Conservation (phyloP, 2,329 filamentous ascomycete species). For the Alternaria solani region DNA sequence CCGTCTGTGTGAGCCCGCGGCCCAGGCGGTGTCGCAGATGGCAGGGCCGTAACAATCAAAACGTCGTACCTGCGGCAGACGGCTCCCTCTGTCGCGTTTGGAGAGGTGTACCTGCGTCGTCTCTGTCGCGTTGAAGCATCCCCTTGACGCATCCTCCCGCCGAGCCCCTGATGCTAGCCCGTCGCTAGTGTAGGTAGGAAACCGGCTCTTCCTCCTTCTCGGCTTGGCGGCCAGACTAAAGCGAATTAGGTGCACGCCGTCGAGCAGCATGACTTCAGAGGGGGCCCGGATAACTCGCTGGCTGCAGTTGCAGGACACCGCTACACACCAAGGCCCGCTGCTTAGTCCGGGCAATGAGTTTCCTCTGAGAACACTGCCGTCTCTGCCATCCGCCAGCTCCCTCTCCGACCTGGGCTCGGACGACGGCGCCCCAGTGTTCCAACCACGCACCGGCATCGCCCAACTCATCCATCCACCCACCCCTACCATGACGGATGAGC, state of each 20-base stretch:
- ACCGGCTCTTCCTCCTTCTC: slow-evolving; percentile 12
- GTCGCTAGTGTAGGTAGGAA: slow-evolving; percentile 11
- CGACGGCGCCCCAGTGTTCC: slow-evolving; percentile 23
- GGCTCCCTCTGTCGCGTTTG: background rate
- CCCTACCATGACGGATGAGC: slow-evolving; percentile 44
- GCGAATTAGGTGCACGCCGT: slow-evolving; percentile 26
- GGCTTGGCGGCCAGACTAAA: slow-evolving; percentile 17
- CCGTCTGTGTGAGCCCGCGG: slow-evolving; percentile 6
- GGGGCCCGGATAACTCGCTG: slow-evolving; percentile 42
- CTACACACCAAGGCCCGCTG: slow-evolving; percentile 34
- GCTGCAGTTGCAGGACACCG: slow-evolving; percentile 38
- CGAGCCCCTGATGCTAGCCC: slow-evolving; percentile 29
- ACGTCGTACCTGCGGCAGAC: slow-evolving; percentile 6
- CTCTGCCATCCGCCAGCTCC: slow-evolving; percentile 42
- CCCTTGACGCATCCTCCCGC: slow-evolving; percentile 24
- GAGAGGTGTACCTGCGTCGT: slow-evolving; percentile 23
- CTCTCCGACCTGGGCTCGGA: slow-evolving; percentile 34
- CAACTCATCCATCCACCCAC: slow-evolving; percentile 43
- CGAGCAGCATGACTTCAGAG: slow-evolving; percentile 29
- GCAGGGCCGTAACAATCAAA: slow-evolving; percentile 15
- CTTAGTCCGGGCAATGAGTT: slow-evolving; percentile 50
- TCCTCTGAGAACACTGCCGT: slow-evolving; percentile 46
- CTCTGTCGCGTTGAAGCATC: slow-evolving; percentile 21
- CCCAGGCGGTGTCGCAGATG: slow-evolving; percentile 19
- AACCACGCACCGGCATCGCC: slow-evolving; percentile 32